Conservation (phyloP, 2,329 filamentous ascomycete species). For the Calonectria hongkongensis region DNA sequence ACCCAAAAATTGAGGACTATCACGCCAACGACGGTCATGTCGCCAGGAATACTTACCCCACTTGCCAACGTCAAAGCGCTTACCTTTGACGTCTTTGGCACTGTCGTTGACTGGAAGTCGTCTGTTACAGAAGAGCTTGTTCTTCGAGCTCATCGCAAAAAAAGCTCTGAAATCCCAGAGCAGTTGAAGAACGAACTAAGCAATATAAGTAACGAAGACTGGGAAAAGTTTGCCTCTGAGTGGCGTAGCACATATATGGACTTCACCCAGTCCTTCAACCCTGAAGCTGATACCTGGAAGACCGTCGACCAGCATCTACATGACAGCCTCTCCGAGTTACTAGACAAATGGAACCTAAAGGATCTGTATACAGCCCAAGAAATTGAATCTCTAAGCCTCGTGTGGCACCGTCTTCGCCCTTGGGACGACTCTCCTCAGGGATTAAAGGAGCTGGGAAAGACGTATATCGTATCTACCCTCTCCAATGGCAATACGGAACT, state of each 20-base stretch:
- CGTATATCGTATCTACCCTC: conserved; percentile 78
- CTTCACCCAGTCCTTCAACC: conserved; percentile 75
- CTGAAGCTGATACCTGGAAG: conserved; percentile 72
- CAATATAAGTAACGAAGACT: conserved; percentile 73
- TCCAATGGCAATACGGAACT: conserved; percentile 84
- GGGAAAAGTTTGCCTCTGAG: conserved; percentile 79
- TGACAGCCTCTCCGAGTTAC: conserved; percentile 75
- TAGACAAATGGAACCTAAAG: conserved; percentile 72
- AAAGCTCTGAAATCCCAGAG: conserved; percentile 68
- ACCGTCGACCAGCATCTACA: conserved; percentile 84
- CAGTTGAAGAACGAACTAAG: conserved; percentile 68
- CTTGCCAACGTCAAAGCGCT: conserved; percentile 72
- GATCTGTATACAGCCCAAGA: conserved; percentile 78
- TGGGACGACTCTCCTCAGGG: conserved; percentile 80
- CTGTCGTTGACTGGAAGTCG: conserved; percentile 85
- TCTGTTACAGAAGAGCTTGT: conserved; percentile 77
- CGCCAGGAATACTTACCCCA: conserved; percentile 51
- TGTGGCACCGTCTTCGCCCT: conserved; percentile 83
- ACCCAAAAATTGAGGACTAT: neutral
- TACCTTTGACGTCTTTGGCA: conserved; percentile 87
- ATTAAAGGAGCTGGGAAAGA: conserved; percentile 68
- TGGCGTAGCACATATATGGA: conserved; percentile 80
- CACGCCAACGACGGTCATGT: conserved; percentile 43
- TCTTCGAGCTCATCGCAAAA: conserved; percentile 68
- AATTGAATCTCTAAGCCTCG: conserved; percentile 76